Conservation (phyloP, 1,284 basidiomycete genomes). For the Ceratorhiza oryzae-sativae region DNA sequence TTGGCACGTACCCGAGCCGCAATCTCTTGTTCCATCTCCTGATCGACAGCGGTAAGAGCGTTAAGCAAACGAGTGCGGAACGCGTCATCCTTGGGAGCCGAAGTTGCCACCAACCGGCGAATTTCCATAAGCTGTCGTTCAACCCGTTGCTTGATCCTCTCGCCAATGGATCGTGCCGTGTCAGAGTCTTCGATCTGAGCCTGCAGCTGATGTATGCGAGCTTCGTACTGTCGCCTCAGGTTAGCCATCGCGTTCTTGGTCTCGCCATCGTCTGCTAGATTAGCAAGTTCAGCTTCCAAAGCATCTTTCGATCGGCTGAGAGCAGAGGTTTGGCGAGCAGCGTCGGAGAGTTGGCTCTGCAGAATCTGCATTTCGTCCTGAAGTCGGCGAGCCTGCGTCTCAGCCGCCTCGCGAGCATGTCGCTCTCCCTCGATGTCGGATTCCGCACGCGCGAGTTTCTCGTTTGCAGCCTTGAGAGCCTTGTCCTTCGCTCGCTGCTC, state of each 20-base stretch:
- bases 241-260: conserved; percentile 64
- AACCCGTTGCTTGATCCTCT: conserved; percentile 67
- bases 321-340: conserved; percentile 59
- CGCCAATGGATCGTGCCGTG: conserved; percentile 58
- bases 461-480: conserved; percentile 64
- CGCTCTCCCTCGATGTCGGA: conserved; percentile 71
- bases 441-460: conserved; percentile 62
- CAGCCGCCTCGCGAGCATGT: conserved; percentile 67
- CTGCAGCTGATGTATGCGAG: conserved; percentile 70
- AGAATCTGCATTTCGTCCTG: conserved; percentile 65
- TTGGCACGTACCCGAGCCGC: conserved; percentile 44
- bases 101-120: conserved; percentile 66
- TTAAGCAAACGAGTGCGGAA: conserved; percentile 72
- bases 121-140: conserved; percentile 75
- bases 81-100: conserved; percentile 64
- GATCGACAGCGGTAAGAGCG: conserved; percentile 71
- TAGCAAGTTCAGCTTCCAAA: conserved; percentile 71
- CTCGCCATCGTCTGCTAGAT: conserved; percentile 67
- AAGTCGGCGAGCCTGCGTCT: conserved; percentile 64
- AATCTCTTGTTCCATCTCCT: conserved; percentile 58
- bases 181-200: conserved; percentile 66
- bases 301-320: conserved; percentile 70
- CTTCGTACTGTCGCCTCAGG: conserved; percentile 70
- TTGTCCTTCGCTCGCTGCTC: conserved; percentile 74
- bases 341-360: conserved; percentile 62